Evolutionary conservation across 2,329 filamentous ascomycete genomes (phyloP).

Genomic region (Lachnellula subtilissima): DNA sequence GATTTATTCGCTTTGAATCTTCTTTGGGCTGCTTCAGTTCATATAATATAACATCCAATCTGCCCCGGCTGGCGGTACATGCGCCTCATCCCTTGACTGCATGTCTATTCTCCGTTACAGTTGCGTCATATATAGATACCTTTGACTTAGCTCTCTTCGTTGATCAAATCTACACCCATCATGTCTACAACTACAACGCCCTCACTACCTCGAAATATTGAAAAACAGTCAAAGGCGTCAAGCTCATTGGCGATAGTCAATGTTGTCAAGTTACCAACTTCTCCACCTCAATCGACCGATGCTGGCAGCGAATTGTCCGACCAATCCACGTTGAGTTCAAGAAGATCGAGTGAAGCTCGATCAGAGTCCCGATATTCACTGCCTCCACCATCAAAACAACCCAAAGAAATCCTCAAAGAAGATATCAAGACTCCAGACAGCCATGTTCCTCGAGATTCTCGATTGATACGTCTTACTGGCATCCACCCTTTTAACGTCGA

Average conservation of each 20-base stretch:
- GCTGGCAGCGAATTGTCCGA: constrained; percentile 21
- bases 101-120: not conserved
- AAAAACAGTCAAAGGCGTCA: not conserved
- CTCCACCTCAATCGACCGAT: constrained; percentile 28
- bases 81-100: not conserved
- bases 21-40: too few relatives aligned
- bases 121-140: not conserved
- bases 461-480: constrained; percentile 81
- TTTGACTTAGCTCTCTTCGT: not conserved
- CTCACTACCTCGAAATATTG: not conserved
- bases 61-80: too few relatives aligned
- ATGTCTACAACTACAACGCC: constrained; percentile 8
- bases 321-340: constrained; percentile 15
- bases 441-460: constrained; percentile 74
- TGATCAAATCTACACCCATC: not conserved
- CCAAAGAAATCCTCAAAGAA: constrained; percentile 61
- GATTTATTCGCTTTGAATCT: too few relatives aligned
- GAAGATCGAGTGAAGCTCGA: constrained; percentile 13
- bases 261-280: constrained; percentile 19
- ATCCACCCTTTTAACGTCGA: constrained; percentile 91
- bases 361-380: constrained; percentile 43
- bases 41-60: too few relatives aligned
- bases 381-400: constrained; percentile 56
- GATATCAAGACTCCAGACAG: constrained; percentile 79
- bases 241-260: not conserved